Evolutionary conservation across 495 filamentous ascomycete genomes (phyloP).

Genomic region (Podospora pseudopauciseta): DNA sequence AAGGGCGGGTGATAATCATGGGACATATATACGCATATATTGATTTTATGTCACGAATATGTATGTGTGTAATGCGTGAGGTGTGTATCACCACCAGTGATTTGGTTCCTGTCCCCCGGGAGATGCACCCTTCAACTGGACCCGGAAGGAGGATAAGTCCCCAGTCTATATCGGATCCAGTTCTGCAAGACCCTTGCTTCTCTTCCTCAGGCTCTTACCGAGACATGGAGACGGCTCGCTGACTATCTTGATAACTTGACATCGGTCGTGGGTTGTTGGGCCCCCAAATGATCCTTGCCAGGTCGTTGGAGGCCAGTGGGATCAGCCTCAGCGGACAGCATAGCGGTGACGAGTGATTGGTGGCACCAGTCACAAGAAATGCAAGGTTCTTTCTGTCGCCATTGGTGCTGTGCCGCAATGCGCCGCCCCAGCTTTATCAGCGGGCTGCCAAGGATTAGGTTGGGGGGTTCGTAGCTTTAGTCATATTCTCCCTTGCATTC

Average conservation of each 20-base stretch:
- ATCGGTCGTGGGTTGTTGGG: not conserved
- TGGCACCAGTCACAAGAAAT: conserved; percentile 8
- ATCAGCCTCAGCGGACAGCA: conserved; percentile 3
- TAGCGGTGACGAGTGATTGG: not conserved
- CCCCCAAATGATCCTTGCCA: not conserved
- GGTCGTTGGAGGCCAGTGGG: not conserved
- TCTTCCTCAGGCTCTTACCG: too few relatives aligned
- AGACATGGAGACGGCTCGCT: too few relatives aligned
- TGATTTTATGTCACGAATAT: not conserved
- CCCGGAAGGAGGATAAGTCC: not conserved
- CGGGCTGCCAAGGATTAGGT: conserved; percentile 13
- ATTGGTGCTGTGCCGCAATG: conserved; percentile 15
- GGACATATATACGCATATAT: not conserved
- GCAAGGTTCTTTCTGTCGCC: conserved; percentile 23
- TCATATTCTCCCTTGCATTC: conserved; percentile 15
- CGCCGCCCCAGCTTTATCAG: conserved; percentile 11
- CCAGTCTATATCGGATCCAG: not conserved
- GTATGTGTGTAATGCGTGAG: not conserved
- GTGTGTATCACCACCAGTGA: not conserved
- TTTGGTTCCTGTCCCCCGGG: not conserved
- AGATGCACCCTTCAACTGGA: not conserved
- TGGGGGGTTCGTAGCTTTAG: conserved; percentile 15
- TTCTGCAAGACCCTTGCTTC: not conserved
- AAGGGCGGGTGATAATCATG: not conserved
- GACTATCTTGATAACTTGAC: too few relatives aligned